Conservation (phyloP, 148 eudicot genomes). For the Linanthus parryae region DNA sequence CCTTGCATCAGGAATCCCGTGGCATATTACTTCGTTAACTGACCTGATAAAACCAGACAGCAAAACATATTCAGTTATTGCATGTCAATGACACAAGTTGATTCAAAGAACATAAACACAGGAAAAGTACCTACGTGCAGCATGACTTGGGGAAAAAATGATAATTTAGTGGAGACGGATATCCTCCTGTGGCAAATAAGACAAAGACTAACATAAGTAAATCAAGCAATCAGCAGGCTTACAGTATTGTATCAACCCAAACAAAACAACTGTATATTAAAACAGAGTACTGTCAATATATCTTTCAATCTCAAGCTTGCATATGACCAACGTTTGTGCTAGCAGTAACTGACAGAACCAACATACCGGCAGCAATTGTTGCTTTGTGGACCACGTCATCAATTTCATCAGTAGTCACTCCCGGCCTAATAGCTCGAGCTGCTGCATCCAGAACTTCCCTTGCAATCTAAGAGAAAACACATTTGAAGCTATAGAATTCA, state of each 20-base stretch:
- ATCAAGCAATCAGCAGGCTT: too few relatives aligned
- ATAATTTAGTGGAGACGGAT: slow-evolving; percentile 96
- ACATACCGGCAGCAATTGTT: slow-evolving; percentile 87
- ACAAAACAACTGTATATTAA: too few relatives aligned
- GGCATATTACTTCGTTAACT: slow-evolving; percentile 98
- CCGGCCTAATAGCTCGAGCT: slow-evolving; percentile 81
- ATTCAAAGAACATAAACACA: slow-evolving; percentile 12
- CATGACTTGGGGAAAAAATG: slow-evolving; percentile 98
- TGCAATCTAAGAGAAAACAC: slow-evolving; percentile 47
- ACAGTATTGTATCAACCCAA: too few relatives aligned
- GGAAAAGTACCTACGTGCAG: slow-evolving; percentile 94
- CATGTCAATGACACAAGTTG: background rate
- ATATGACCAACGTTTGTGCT: too few relatives aligned
- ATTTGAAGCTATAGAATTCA: slow-evolving; percentile 2
- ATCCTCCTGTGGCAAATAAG: slow-evolving; percentile 63
- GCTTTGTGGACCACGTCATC: slow-evolving; percentile 95
- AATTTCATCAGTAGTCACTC: slow-evolving; percentile 96
- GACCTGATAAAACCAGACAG: slow-evolving; percentile 50
- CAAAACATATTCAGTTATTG: slow-evolving; percentile 3
- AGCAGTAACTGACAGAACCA: background rate
- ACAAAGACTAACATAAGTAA: too few relatives aligned
- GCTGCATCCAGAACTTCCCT: slow-evolving; percentile 99
- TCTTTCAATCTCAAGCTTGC: too few relatives aligned
- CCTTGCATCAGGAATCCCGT: slow-evolving; percentile 99
- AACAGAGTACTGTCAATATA: too few relatives aligned